A percentile compares a stretch with the other conserved stretches of the same genome.
These are phyloP conservation scores for Leishmania turanica DNA, from an alignment of 208 protist species.

Conservation along the genomic window DNA sequence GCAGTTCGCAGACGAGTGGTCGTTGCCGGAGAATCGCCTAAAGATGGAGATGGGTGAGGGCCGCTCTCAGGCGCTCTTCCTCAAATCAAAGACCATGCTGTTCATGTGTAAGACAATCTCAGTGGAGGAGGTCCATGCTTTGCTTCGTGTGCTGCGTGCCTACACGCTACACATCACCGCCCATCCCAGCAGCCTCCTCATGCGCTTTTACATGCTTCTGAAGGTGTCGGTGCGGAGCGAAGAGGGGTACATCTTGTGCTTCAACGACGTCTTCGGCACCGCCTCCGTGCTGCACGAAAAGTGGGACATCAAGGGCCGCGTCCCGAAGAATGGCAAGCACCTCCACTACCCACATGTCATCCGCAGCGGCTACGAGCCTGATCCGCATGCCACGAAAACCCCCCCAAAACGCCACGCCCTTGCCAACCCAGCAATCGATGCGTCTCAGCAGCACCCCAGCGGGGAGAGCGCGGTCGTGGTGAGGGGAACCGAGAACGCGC, in stretches of 20 bases:
- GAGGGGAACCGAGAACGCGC: constrained; percentile 39
- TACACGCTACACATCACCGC: constrained; percentile 59
- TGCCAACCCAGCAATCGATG: background rate
- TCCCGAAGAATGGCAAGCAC: constrained; percentile 84
- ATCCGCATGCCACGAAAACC: constrained; percentile 46
- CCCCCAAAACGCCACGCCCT: constrained; percentile 12
- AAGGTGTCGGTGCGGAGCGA: constrained; percentile 44
- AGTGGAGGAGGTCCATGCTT: constrained; percentile 60
- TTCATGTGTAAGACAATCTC: constrained; percentile 90
- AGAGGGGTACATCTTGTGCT: constrained; percentile 79
- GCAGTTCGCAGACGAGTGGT: constrained; percentile 75
- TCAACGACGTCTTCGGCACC: constrained; percentile 73
- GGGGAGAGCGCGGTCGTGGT: constrained; percentile 26
- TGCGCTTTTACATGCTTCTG: constrained; percentile 84
- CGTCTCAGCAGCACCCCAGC: background rate
- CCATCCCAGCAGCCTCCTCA: constrained; percentile 64
- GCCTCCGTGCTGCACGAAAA: constrained; percentile 70
- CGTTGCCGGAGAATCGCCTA: constrained; percentile 54
- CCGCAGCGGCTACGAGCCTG: constrained; percentile 51
- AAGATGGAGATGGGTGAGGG: constrained; percentile 74
- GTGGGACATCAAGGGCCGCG: constrained; percentile 90
- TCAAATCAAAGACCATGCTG: constrained; percentile 75
- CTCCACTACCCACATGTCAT: constrained; percentile 60
- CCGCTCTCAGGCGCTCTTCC: constrained; percentile 83
- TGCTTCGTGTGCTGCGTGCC: constrained; percentile 51